Evolutionary conservation across 768 basidiomycete species (phyloP).

Genomic region (Hortiboletus flavorubellus): DNA sequence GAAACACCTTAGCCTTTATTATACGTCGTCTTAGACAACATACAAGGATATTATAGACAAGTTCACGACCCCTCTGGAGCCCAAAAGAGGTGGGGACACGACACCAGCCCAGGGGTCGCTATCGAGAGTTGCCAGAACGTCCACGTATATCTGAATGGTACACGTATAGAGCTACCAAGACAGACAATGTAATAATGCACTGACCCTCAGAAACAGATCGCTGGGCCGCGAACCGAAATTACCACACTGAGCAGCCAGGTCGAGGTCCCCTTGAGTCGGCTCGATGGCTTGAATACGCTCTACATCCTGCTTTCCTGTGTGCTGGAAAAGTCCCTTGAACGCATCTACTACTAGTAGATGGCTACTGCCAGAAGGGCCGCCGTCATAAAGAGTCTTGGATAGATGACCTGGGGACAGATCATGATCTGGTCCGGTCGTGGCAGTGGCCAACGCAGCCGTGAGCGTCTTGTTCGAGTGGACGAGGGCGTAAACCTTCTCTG

Average conservation of each 20-base stretch:
- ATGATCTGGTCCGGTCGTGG: conserved; percentile 26
- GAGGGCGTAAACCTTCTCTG: conserved; percentile 32
- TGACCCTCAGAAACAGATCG: conserved; percentile 59
- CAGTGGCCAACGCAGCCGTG: conserved; percentile 39
- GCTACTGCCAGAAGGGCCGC: conserved; percentile 11
- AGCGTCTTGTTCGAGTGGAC: conserved; percentile 36
- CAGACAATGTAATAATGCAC: conserved; percentile 10
- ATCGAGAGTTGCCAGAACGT: conserved; percentile 58
- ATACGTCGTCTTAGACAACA: conserved; percentile 7
- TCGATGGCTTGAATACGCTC: conserved; percentile 21
- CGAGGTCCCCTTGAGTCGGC: conserved; percentile 41
- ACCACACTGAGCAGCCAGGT: conserved; percentile 46
- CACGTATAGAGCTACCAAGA: neutral
- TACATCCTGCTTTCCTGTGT: conserved; percentile 16
- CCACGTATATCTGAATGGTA: conserved; percentile 51
- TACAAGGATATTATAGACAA: conserved; percentile 57
- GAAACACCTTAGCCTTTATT: conserved; percentile 9
- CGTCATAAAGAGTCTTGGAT: conserved; percentile 38
- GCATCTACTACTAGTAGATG: conserved; percentile 8
- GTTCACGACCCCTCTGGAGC: conserved; percentile 59
- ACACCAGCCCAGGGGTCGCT: conserved; percentile 52
- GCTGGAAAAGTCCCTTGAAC: conserved; percentile 20
- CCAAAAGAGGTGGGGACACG: conserved; percentile 62
- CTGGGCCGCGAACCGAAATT: conserved; percentile 52
- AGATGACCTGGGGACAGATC: conserved; percentile 33